Conservation (phyloP, 73 alveolate genomes). For the Paramecium octaurelia region DNA sequence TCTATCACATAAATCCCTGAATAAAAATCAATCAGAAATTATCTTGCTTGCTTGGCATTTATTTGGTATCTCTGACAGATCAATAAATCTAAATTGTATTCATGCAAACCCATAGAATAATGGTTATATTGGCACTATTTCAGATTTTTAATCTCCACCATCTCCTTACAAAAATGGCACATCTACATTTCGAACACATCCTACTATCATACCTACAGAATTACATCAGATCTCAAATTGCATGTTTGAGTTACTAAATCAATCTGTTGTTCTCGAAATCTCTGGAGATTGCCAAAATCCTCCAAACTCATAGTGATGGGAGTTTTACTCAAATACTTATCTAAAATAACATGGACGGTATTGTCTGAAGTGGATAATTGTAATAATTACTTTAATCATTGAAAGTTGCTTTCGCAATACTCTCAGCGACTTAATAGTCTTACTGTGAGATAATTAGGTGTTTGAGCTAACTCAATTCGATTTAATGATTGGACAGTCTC, state of each 20-base stretch:
- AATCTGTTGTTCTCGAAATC: neutral
- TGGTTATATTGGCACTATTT: neutral
- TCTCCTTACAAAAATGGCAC: conserved; percentile 11
- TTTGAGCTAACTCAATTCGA: neutral
- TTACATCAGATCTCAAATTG: neutral
- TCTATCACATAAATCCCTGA: neutral
- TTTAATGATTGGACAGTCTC: neutral
- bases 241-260: neutral
- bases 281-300: neutral
- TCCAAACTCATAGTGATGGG: neutral
- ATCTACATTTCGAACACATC: neutral
- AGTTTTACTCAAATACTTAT: neutral
- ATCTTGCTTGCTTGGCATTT: neutral
- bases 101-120: neutral
- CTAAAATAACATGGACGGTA: neutral
- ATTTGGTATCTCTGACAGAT: neutral
- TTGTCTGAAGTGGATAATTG: neutral
- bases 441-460: neutral
- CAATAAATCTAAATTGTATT: conserved; percentile 1
- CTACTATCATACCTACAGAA: neutral
- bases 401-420: neutral
- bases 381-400: neutral
- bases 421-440: neutral
- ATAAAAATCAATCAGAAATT: neutral
- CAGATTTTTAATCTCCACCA: neutral